Base-by-base conservation (phyloP, 352 stramenopile genomes). In the Phytophthora megakarya region DNA sequence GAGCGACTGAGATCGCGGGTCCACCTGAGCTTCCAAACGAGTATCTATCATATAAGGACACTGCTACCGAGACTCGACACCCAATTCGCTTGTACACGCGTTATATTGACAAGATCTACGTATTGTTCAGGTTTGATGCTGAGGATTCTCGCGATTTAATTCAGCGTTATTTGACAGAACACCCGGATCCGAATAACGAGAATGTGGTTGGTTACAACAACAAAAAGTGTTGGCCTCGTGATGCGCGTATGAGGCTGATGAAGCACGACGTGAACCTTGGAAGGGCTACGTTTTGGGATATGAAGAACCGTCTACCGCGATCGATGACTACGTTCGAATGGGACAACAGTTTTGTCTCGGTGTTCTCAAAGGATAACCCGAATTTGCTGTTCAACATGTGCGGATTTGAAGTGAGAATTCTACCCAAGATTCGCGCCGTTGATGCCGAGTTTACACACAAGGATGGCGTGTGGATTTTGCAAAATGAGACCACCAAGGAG, bases 181-280 rank as follows among this genome's bases (percentile, higher is more conserved):
- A 99, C 67, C 98, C 98, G 19, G 98, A 99, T 76, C 98, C 98
- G 11, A 99, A 99, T 80, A 99, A 99, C 77, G 98, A 99, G 67
- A 99, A 99, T 67, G 95, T 99, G 39, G 98, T 99, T 30, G 98
- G 98, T 1, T 99, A 99, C 84, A 98, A 98, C 70, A 99, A 99
- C 84, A 99, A 99, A 74, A 99, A 99, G 72, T 99, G 98, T 73
- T 99, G 98, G 98, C 98, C 98, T 25, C 89, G 98, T 46, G 98
- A 99, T 74, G 98, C 96, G 33, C 90, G 98, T 33, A 99, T 99
- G 98, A 90, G 98, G 18, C 74, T 99, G 54, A 98, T 99, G 81
- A 99, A 99, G 76, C 97, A 99, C 51, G 98, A 99, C 77, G 98
- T 99, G 5, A 99, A 99, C 71, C 88, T 99, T 26, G 98, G 98